Evolutionary conservation across 108 stramenopile species (phyloP), one percentile per base, ranked within the genome.

Genomic region (Fistulifera solaris): DNA sequence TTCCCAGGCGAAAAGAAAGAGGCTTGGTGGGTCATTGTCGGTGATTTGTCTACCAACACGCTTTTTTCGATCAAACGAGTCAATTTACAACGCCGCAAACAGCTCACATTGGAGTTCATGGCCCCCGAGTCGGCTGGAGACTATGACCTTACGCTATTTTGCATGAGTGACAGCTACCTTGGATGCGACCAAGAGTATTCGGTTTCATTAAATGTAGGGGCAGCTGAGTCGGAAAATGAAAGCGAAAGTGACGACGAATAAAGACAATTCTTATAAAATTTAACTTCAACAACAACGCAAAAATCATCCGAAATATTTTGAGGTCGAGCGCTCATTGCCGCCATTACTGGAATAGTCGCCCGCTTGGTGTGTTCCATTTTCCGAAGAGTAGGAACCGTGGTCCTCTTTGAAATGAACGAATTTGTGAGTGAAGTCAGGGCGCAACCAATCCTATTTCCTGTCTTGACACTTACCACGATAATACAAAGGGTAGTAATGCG

Each of bases 121-220:
- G 96, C 96, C n/a, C 98, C 98, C 4, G 92, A 93, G 39, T 78
- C 88, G 56, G 77, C 91, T 26, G 98, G 98, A 42, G 87, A 95
- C 58, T 93, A 96, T 67, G 70, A 87, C 18, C 59, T 98, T 41
- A 81, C 87, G 23, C 73, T 99, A 43, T 97, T 93, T 68, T 85
- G 97, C 56, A 98, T 99, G 94, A 96, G 96, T 63, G 98, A 99
- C 62, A 85, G 87, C 57, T 97, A 98, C 65, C 47, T 97, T 52
- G 98, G 98, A 14, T 94, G 87, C 56, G 96, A 99, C 56, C 94
- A 97, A 70, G 96, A 97, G 63, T 97, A 96, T 73, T 62, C 71
- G 23, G 58, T 99, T 18, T 68, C 85, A 27, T 59, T 99, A 5
- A 80, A 69, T 45, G 91, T 97, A 8, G 87, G 73, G 38, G 77